Percentiles rank a stretch among this genome's conserved stretches.
Evolutionary conservation across 345 rosid genomes (phyloP).

Genomic region (Arabidopsis arenosa): DNA sequence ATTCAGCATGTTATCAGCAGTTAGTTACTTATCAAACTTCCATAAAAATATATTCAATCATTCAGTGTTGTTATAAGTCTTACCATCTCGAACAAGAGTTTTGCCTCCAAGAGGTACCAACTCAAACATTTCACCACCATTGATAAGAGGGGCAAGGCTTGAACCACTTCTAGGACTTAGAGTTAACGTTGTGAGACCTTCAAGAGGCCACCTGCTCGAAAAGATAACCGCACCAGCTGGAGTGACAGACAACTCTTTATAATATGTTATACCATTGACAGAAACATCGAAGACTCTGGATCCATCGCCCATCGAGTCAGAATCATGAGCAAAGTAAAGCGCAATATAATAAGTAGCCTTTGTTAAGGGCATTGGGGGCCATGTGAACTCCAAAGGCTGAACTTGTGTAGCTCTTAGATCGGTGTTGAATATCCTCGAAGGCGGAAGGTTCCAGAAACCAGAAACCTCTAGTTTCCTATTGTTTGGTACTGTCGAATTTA

Average conservation of each 20-base stretch:
- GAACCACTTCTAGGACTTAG: constrained; percentile 66
- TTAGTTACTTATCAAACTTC: neutral
- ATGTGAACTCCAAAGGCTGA: constrained; percentile 61
- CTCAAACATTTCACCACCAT: constrained; percentile 80
- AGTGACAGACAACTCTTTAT: constrained; percentile 61
- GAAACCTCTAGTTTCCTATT: constrained; percentile 61
- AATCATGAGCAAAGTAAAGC: constrained; percentile 75
- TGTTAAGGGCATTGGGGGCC: constrained; percentile 65
- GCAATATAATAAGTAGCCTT: constrained; percentile 68
- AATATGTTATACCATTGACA: constrained; percentile 66
- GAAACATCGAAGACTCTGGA: constrained; percentile 60
- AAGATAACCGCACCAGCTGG: constrained; percentile 65
- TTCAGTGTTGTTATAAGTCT: constrained; percentile 12
- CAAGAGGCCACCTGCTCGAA: constrained; percentile 74
- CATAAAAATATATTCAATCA: neutral
- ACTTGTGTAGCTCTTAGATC: constrained; percentile 52
- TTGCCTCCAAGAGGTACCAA: constrained; percentile 58
- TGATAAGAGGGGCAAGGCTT: constrained; percentile 62
- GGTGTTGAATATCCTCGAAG: constrained; percentile 71
- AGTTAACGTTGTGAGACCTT: constrained; percentile 60
- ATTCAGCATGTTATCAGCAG: constrained; percentile 13
- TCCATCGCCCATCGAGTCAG: constrained; percentile 42
- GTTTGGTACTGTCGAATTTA: constrained; percentile 44
- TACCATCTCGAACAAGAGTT: constrained; percentile 93
- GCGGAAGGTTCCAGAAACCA: constrained; percentile 95